These are phyloP conservation scores for Venturia nashicola DNA, from an alignment of 2,329 filamentous ascomycete genomes.

Conservation along the genomic window DNA sequence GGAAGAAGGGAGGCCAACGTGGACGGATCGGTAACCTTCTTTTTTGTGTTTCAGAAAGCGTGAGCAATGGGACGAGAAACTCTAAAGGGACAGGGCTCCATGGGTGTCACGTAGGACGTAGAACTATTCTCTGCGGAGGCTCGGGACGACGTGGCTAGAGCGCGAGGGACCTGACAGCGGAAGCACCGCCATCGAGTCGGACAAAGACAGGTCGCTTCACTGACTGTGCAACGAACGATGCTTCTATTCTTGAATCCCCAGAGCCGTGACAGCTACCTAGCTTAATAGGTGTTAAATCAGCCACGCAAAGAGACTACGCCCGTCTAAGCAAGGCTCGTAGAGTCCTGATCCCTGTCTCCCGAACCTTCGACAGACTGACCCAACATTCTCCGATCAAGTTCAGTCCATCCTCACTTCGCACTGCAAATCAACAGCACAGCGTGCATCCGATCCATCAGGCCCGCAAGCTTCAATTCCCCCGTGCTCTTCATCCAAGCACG, in stretches of 20 bases:
- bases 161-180: not conserved
- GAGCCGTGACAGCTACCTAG: not conserved
- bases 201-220: not conserved
- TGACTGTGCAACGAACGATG: not conserved
- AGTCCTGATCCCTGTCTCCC: not conserved
- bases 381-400: not conserved
- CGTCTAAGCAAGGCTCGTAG: not conserved
- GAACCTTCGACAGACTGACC: not conserved
- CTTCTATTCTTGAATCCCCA: conserved; percentile 1
- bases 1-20: not conserved
- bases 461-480: not conserved
- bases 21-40: not conserved
- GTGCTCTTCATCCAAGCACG: not conserved
- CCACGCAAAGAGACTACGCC: not conserved
- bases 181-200: not conserved
- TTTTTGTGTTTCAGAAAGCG: not conserved
- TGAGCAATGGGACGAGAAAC: not conserved
- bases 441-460: not conserved
- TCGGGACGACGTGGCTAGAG: not conserved
- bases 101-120: not conserved
- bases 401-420: not conserved
- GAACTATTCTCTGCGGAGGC: not conserved
- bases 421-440: not conserved
- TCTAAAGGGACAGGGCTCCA: not conserved
- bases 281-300: too few relatives aligned